These are phyloP conservation scores for Mallotus repandus DNA, from an alignment of 441 rosid species.

Conservation along the genomic window DNA sequence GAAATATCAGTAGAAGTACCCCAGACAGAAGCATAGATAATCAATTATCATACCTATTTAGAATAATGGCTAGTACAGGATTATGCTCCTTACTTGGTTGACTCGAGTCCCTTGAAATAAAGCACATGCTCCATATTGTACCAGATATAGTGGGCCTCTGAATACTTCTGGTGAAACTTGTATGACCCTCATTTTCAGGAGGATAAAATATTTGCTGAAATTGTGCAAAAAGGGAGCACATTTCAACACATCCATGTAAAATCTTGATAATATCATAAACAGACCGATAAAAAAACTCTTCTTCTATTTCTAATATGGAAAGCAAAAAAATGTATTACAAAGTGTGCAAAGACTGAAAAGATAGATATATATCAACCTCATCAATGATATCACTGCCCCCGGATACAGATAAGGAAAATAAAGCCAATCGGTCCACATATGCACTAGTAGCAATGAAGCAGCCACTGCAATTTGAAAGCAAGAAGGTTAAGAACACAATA, in stretches of 20 bases:
- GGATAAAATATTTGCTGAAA: conserved; percentile 76
- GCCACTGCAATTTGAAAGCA: conserved; percentile 59
- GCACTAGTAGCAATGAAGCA: conserved; percentile 79
- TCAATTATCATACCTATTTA: conserved; percentile 70
- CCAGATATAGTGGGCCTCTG: conserved; percentile 54
- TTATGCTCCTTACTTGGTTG: conserved; percentile 61
- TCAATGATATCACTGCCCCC: conserved; percentile 60
- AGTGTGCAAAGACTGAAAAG: conserved; percentile 17
- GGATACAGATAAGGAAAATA: conserved; percentile 72
- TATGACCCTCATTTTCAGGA: conserved; percentile 54
- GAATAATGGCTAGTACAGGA: conserved; percentile 84
- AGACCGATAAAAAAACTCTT: conserved; percentile 11
- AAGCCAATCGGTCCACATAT: conserved; percentile 77
- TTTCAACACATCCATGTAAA: conserved; percentile 27
- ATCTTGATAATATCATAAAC: conserved; percentile 5
- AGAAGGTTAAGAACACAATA: conserved; percentile 19
- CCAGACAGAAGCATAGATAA: conserved; percentile 24
- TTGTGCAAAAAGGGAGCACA: conserved; percentile 31
- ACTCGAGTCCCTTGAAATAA: conserved; percentile 59
- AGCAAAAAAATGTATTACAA: conserved; percentile 23
- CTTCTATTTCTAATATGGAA: conserved; percentile 5
- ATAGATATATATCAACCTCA: conserved; percentile 44
- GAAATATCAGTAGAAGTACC: conserved; percentile 18
- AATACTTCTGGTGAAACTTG: conserved; percentile 35
- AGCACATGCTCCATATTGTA: conserved; percentile 99